A percentile compares a stretch with the other conserved stretches of the same genome.
phyloP scores from a whole-genome alignment of 2,329 filamentous ascomycete genomes.

The Hypoxylon sp. region DNA sequence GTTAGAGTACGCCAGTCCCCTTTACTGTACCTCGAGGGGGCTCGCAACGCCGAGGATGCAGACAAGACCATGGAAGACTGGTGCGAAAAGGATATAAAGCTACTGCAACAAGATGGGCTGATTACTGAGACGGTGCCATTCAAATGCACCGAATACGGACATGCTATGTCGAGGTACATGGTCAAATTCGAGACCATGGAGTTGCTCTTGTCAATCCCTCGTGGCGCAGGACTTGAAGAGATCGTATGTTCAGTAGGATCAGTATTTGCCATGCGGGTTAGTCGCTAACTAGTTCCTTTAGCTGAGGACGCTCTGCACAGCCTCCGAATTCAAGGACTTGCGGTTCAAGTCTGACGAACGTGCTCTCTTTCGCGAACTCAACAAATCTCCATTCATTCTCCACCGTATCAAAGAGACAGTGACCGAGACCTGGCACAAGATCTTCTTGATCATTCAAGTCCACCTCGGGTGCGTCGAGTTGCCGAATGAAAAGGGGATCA shows the following conservation, averaged over 20 bases:
- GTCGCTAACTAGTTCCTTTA: conserved; percentile 51
- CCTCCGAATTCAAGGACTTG: conserved; percentile 78
- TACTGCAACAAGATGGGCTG: conserved; percentile 71
- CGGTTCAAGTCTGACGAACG: conserved; percentile 78
- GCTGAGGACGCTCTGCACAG: conserved; percentile 75
- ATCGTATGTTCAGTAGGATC: conserved; percentile 65
- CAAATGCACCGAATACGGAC: conserved; percentile 76
- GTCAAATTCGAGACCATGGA: conserved; percentile 85
- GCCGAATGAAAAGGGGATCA: conserved; percentile 67
- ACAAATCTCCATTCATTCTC: conserved; percentile 74
- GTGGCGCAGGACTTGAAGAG: conserved; percentile 70
- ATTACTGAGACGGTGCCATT: conserved; percentile 64
- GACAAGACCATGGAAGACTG: conserved; percentile 77
- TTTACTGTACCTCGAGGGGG: conserved; percentile 73
- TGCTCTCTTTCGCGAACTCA: conserved; percentile 76
- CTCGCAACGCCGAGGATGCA: conserved; percentile 60
- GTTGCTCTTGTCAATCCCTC: conserved; percentile 71
- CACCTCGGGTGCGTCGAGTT: conserved; percentile 75
- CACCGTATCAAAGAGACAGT: conserved; percentile 78
- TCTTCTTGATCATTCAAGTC: conserved; percentile 81
- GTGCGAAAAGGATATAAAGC: conserved; percentile 74
- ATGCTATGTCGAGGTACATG: conserved; percentile 87
- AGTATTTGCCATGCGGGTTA: background rate
- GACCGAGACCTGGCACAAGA: conserved; percentile 75
- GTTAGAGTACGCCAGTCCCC: conserved; percentile 80